These are phyloP conservation scores for Dissophora globulifera DNA, from an alignment of 192 early-diverging fungal species.

Conservation along the genomic window DNA sequence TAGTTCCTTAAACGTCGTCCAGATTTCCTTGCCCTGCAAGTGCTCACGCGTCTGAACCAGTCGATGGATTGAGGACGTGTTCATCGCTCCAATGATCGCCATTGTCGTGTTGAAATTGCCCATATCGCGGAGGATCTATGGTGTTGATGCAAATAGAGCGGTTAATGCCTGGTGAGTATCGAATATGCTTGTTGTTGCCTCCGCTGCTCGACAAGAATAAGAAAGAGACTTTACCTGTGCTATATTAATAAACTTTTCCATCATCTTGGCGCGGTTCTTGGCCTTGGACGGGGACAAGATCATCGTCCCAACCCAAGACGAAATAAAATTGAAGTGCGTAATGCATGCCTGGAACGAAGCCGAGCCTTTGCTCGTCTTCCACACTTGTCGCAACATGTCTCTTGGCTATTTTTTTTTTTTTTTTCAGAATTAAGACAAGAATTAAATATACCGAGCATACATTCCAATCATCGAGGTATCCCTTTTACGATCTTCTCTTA, in stretches of 20 bases:
- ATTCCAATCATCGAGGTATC: no score
- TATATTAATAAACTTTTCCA: constrained; percentile 77
- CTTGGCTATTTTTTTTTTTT: constrained; percentile 53
- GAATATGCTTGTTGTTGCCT: no score
- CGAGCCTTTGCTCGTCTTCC: constrained; percentile 55
- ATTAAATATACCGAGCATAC: no score
- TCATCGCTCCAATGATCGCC: constrained; percentile 79
- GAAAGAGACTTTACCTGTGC: constrained; percentile 76
- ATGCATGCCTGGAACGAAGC: constrained; percentile 67
- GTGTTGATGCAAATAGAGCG: neutral
- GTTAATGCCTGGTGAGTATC: no score
- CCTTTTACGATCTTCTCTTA: constrained; percentile 15
- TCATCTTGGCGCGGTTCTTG: constrained; percentile 68
- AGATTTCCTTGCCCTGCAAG: constrained; percentile 59
- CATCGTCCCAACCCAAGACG: constrained; percentile 76
- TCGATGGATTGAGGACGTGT: constrained; percentile 68
- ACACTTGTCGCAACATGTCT: constrained; percentile 69
- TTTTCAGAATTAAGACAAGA: no score
- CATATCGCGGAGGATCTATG: constrained; percentile 65
- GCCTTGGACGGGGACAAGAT: constrained; percentile 71
- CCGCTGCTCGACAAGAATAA: no score
- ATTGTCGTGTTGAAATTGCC: constrained; percentile 85
- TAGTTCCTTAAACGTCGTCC: constrained; percentile 64
- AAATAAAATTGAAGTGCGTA: constrained; percentile 78
- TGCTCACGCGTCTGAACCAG: constrained; percentile 70